Base-by-base conservation (phyloP, 148 eudicot species). In the Vaccinium myrtillus region DNA sequence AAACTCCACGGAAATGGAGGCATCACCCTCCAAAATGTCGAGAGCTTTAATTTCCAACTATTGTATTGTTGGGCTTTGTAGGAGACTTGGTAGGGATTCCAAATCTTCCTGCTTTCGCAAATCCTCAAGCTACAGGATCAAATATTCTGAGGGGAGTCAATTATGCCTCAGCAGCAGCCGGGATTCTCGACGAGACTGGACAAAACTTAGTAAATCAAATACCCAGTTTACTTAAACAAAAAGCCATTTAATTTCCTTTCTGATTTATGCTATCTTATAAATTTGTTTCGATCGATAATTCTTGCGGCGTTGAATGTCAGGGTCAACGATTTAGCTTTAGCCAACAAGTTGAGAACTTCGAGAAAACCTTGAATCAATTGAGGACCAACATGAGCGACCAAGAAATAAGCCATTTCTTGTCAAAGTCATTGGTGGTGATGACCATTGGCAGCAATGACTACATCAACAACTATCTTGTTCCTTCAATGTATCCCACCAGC, bases 361-460 rank as follows among this genome's bases (percentile, higher is more conserved):
- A 87, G 70, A 85, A 46, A 67, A 94, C 91, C 0, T 74, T 88
- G 84, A 88, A 75, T 76, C 87, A 89, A 85, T 59, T 95, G 79
- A 82, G 77, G 84, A 85, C 78, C 54, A 88, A 61, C 51, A 87
- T 46, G 89, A 87, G 58, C n/a, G 93, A 90, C 0, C 51, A 71
- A 25, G 88, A 93, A 2, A 74, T 92, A 73, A 82, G 75, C 16
- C 84, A 76, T 39, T 87, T 91, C 79, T 85, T 94, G 75, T 83
- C 84, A 2, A 92, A 90, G 84, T 86, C 95, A 39, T 88, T 94
- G 21, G 93, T 79, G 19, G 86, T 94, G 58, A 83, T 95, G 82
- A 85, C 89, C 5, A 86, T 91, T 5, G 98, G 98, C 10, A 94
- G 96, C 90, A 95, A 95, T 81, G 98, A 95, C 88, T 95, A 95